Evolutionary conservation across 148 eudicot species (phyloP).

Genomic region (Rhododendron griersonianum): DNA sequence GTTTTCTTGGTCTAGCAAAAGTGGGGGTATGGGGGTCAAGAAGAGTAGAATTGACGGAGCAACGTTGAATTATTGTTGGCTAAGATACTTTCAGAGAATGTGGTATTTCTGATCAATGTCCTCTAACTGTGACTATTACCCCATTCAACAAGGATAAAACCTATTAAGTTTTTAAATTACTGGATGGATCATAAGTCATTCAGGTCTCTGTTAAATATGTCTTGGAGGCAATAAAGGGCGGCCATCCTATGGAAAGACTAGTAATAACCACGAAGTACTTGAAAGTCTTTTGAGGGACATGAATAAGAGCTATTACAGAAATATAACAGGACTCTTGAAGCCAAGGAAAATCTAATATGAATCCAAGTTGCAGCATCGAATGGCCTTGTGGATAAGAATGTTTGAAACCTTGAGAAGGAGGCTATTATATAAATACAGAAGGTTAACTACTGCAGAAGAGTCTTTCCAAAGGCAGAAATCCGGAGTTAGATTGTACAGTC

Average conservation of each 20-base stretch:
- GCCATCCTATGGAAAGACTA: background rate
- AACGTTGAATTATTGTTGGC: background rate
- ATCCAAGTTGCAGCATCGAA: background rate
- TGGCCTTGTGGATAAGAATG: background rate
- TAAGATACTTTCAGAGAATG: background rate
- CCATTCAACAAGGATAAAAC: background rate
- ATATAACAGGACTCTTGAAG: background rate
- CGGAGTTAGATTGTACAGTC: background rate
- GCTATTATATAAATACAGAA: background rate
- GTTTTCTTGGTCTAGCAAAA: background rate
- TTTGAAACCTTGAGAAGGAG: background rate
- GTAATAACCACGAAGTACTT: background rate
- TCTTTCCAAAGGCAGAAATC: background rate
- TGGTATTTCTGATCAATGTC: background rate
- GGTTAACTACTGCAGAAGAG: background rate
- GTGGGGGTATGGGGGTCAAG: background rate
- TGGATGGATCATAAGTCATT: background rate
- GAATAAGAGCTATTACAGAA: background rate
- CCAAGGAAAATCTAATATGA: background rate
- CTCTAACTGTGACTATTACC: background rate
- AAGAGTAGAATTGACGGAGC: background rate
- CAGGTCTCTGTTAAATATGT: background rate
- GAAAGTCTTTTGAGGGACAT: background rate
- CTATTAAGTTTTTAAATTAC: too few species aligned
- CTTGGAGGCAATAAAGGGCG: too few species aligned